Conservation (phyloP, 2,329 filamentous ascomycete genomes). For the Colletotrichum musae region DNA sequence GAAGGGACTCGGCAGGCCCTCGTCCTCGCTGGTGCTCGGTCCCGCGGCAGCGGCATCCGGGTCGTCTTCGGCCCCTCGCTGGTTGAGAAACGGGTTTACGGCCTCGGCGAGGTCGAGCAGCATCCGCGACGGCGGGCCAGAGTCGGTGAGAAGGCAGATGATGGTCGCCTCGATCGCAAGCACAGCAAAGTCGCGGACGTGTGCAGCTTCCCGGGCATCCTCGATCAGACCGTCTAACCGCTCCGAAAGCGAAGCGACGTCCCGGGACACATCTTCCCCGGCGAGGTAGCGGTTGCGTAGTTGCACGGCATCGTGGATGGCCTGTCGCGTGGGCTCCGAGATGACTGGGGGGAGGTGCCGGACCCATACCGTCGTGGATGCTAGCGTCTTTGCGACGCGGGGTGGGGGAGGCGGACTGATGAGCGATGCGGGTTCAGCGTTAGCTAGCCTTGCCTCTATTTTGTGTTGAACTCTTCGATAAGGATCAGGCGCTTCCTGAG, state of each 20-base stretch:
- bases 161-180: slow-evolving; percentile 34
- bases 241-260: slow-evolving; percentile 2
- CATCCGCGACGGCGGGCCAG: not conserved
- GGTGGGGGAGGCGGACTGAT: slow-evolving; percentile 29
- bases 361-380: slow-evolving; percentile 33
- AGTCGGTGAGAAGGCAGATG: slow-evolving; percentile 20
- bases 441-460: not conserved
- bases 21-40: not conserved
- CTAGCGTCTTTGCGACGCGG: slow-evolving; percentile 35
- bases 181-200: slow-evolving; percentile 39
- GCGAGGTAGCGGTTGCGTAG: slow-evolving; percentile 35
- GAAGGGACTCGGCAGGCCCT: slow-evolving; percentile 17
- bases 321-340: slow-evolving; percentile 27
- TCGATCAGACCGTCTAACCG: slow-evolving; percentile 9
- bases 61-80: not conserved
- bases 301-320: slow-evolving; percentile 26
- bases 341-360: slow-evolving; percentile 41
- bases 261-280: slow-evolving; percentile 3
- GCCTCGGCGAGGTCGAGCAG: slow-evolving; percentile 33
- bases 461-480: too few relatives aligned
- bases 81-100: slow-evolving; percentile 40
- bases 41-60: not conserved
- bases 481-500: too few relatives aligned
- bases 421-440: not conserved
- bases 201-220: slow-evolving; percentile 26